These are phyloP conservation scores for Eragrostis nindensis DNA, from an alignment of 176 grass and related monocot species.

Conservation along the genomic window DNA sequence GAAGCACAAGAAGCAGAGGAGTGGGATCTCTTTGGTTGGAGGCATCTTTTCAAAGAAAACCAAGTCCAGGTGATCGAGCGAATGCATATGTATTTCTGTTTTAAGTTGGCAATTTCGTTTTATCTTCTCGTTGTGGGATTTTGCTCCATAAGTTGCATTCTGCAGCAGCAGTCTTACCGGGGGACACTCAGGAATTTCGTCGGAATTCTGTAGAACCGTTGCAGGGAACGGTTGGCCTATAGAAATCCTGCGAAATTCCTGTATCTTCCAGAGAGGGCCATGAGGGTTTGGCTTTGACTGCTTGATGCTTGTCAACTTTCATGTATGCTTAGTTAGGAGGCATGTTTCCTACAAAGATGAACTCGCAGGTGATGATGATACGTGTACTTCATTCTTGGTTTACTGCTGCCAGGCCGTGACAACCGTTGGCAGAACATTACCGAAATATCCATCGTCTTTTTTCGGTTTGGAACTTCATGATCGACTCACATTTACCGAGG, in stretches of 20 bases:
- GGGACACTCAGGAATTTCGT: conserved; percentile 17
- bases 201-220: not conserved
- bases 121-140: not conserved
- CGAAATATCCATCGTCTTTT: not conserved
- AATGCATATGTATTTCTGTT: not conserved
- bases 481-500: not conserved
- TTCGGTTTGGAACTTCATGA: not conserved
- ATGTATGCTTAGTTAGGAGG: not conserved
- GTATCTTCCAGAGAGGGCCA: not conserved
- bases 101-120: not conserved
- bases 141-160: conserved; percentile 40
- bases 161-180: not conserved
- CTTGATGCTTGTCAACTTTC: not conserved
- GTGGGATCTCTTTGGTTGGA: conserved; percentile 32
- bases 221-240: not conserved
- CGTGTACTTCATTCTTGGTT: not conserved
- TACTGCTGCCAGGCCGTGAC: not conserved
- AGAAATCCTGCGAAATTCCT: conserved; percentile 37
- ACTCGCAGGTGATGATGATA: not conserved
- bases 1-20: conserved; percentile 39
- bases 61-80: conserved; percentile 49
- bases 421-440: not conserved
- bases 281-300: not conserved
- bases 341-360: not conserved
- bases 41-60: conserved; percentile 50